phyloP scores from a whole-genome alignment of 768 basidiomycete species.

The Holtermanniella nyarrowii region DNA sequence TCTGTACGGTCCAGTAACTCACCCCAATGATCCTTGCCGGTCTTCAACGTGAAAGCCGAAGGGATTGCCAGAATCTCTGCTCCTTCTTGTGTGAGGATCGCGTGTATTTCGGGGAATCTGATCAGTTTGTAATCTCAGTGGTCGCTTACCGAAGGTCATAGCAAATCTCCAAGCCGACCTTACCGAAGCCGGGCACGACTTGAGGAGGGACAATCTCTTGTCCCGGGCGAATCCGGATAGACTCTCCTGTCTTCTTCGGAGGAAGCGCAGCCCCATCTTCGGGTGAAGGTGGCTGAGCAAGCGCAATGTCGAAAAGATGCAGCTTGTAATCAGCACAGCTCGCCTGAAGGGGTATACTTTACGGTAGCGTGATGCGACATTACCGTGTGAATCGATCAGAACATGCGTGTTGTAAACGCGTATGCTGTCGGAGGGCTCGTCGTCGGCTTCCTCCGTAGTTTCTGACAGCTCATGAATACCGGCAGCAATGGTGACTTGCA shows the following conservation, averaged over 20 bases:
- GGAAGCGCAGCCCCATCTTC: conserved; percentile 10
- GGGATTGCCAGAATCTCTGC: conserved; percentile 31
- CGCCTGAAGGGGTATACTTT: conserved; percentile 14
- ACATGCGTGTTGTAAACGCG: conserved; percentile 35
- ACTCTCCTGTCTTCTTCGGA: conserved; percentile 27
- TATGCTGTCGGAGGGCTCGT: conserved; percentile 9
- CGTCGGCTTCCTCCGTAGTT: conserved; percentile 12
- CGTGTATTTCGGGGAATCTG: conserved; percentile 34
- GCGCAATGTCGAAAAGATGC: conserved; percentile 34
- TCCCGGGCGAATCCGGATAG: conserved; percentile 23
- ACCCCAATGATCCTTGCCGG: conserved; percentile 37
- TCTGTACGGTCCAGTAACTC: conserved; percentile 4
- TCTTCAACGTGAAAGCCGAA: conserved; percentile 35
- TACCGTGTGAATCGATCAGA: conserved; percentile 20
- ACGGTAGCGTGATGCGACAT: conserved; percentile 18
- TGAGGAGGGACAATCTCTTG: conserved; percentile 18
- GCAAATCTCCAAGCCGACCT: conserved; percentile 35
- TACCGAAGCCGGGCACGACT: conserved; percentile 17
- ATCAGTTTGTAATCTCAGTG: neutral
- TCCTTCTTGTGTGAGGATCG: conserved; percentile 22
- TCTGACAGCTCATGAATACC: conserved; percentile 35
- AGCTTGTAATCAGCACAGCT: conserved; percentile 11
- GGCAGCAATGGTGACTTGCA: conserved; percentile 22
- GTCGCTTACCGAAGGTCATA: conserved; percentile 30
- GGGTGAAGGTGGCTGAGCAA: conserved; percentile 12